phyloP scores from a whole-genome alignment of 2,329 filamentous ascomycete genomes.

The Neonectria coccinea region DNA sequence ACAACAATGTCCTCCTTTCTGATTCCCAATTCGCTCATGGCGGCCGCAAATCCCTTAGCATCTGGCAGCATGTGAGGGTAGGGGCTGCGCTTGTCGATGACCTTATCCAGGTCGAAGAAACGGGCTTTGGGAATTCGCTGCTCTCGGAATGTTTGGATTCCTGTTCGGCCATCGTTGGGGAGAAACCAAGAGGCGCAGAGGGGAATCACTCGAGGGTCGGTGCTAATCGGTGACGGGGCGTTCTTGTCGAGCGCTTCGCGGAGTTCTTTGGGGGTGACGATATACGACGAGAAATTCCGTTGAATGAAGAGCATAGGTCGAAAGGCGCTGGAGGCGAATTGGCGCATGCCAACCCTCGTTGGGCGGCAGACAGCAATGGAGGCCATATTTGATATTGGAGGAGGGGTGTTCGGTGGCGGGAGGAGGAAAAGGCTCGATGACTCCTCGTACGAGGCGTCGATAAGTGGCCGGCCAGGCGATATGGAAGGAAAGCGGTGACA shows the following conservation, averaged over 20 bases:
- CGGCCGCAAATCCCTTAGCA: constrained; percentile 81
- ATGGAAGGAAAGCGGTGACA: constrained; percentile 19
- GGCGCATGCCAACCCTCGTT: constrained; percentile 54
- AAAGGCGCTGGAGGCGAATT: constrained; percentile 50
- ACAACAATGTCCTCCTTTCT: constrained; percentile 89
- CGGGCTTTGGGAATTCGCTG: constrained; percentile 88
- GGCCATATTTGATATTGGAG: constrained; percentile 58
- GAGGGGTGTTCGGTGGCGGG: constrained; percentile 24
- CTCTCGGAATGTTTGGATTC: constrained; percentile 82
- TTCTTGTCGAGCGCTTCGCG: constrained; percentile 85
- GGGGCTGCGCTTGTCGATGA: constrained; percentile 87
- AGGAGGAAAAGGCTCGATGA: constrained; percentile 30
- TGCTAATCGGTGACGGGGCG: constrained; percentile 81
- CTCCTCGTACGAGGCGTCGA: constrained; percentile 40
- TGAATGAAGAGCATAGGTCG: constrained; percentile 46
- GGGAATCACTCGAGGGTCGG: constrained; percentile 85
- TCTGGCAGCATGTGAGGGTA: constrained; percentile 98
- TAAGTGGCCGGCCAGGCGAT: constrained; percentile 34
- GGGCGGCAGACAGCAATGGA: constrained; percentile 57
- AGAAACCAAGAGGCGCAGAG: constrained; percentile 97
- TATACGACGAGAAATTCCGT: constrained; percentile 77
- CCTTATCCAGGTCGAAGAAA: constrained; percentile 95
- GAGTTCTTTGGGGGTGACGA: constrained; percentile 88
- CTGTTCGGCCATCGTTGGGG: constrained; percentile 88
- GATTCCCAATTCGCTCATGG: constrained; percentile 91